Base-by-base conservation (phyloP, 352 stramenopile species). In the Phytophthora megakarya region DNA sequence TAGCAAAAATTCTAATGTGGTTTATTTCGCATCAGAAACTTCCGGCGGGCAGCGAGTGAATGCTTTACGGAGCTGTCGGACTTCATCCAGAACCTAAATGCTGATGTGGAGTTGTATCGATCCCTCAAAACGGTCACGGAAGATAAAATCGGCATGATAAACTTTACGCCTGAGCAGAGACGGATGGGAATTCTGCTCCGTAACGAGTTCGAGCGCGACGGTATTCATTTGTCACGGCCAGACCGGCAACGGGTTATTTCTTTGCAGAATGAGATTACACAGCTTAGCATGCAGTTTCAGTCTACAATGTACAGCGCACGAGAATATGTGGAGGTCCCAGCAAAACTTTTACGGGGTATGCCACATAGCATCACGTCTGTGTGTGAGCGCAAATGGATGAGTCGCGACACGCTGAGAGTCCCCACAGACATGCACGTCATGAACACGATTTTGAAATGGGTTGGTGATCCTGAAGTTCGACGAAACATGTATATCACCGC, bases 71-170 rank as follows among this genome's bases (percentile, higher is more conserved):
- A 93, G n/a, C 61, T 99, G 15, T 95, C 88, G 52, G 88, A 97
- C 49, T 98, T 98, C 67, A 98, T 99, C 75, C 90, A 92, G 58
- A 88, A 93, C 61, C 70, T 98, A 16, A 98, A 98, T 79, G 85
- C 86, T 12, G 94, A 99, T 67, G 73, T 88, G 21, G 75, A 84
- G 10, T 73, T 99, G 18, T 99, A 98, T 72, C 55, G 84, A 13
- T 76, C 81, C n/a, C 62, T 99, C 18, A 69, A 72, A 21, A 64
- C 61, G 0, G 85, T 98, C n/a, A 87, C 77, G 1, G 70, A 87
- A 47, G 71, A 93, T 62, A 35, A 50, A 35, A 38, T 60, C 9
- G 62, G 82, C 9, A 88, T 92, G 75, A 48, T 65, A n/a, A 71
- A 54, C 11, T 89, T 94, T 40, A 92, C 80, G 3, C 78, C 93